Base-by-base conservation (phyloP, 768 basidiomycete species). In the Symmetrospora coprosmae region DNA sequence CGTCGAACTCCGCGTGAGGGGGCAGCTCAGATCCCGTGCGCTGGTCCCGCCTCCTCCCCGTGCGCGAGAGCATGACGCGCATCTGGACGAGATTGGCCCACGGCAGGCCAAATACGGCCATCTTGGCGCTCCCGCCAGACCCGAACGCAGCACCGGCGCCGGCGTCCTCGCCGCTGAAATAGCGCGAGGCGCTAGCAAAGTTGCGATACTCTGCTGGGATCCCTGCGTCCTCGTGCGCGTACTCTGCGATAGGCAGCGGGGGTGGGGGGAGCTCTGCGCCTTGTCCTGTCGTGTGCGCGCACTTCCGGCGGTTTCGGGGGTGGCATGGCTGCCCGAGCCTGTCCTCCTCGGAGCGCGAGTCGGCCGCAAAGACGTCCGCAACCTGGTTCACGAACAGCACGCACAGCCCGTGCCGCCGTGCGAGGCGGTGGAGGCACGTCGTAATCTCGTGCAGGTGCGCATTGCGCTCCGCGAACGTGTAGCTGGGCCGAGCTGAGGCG, bases 81-180 rank as follows among this genome's bases (percentile, higher is more conserved):
- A 78, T 78, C 66, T 92, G 91, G 59, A 97, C 77, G 67, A 87
- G 84, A 71, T 92, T 96, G 16, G 91, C 85, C 92, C 92, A 97
- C 8, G 82, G 82, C 50, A 94, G 80, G 2, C 91, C 91, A 1
- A 97, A 75, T 37, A 79, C 81, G 0, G 86, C 88, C 72, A 92
- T 85, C 68, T 89, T 88, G 43, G 71, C 72, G 60, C 78, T 50
- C 31, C 19, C 38, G 48, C 21, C 38, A n/a, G n/a, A n/a, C n/a
- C n/a, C n/a, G n/a, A n/a, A n/a, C n/a, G n/a, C n/a, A n/a, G n/a
- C 17, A 9, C 33, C 9, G 34, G 40, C 34, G 14, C 37, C 40
- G 6, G 52, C 41, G 37, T 31, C 28, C 37, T 58, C 55, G 7
- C 55, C 55, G 30, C 41, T 34, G 23, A 58, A 58, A 27, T 45